Evolutionary conservation across 352 stramenopile genomes (phyloP).

Genomic region (Phytophthora meadii): DNA sequence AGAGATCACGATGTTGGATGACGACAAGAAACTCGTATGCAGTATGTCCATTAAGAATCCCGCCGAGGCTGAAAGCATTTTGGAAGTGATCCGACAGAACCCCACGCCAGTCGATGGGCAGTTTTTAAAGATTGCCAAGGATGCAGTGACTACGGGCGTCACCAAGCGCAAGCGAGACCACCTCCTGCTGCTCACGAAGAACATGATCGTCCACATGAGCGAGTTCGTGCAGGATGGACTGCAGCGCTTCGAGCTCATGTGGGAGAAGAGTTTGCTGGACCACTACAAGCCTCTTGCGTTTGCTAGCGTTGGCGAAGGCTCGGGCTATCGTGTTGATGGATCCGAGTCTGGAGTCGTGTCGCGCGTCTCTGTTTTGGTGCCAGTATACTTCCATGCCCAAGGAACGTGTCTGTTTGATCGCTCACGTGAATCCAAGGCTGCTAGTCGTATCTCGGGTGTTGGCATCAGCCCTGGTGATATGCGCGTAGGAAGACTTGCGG

Average conservation of each 20-base stretch:
- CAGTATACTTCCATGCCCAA: slow-evolving; percentile 80
- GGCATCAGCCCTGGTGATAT: slow-evolving; percentile 72
- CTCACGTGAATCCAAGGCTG: slow-evolving; percentile 53
- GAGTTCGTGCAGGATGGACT: slow-evolving; percentile 86
- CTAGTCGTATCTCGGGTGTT: slow-evolving; percentile 67
- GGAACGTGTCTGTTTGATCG: slow-evolving; percentile 85
- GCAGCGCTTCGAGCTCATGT: slow-evolving; percentile 84
- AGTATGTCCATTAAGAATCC: slow-evolving; percentile 85
- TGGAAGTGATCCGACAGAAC: slow-evolving; percentile 62
- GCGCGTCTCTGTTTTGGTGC: slow-evolving; percentile 78
- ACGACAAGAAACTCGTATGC: slow-evolving; percentile 83
- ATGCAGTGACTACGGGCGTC: slow-evolving; percentile 69
- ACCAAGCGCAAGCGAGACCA: slow-evolving; percentile 76
- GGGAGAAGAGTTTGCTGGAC: slow-evolving; percentile 84
- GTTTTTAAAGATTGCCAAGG: slow-evolving; percentile 76
- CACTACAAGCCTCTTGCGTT: slow-evolving; percentile 84
- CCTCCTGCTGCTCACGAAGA: slow-evolving; percentile 79
- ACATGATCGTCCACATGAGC: slow-evolving; percentile 87
- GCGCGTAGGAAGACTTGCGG: slow-evolving; percentile 67
- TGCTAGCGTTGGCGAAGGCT: slow-evolving; percentile 69
- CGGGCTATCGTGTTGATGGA: slow-evolving; percentile 74
- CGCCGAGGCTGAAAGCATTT: slow-evolving; percentile 78
- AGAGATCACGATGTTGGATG: slow-evolving; percentile 86
- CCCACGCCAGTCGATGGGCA: slow-evolving; percentile 54
- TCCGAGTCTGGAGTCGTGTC: slow-evolving; percentile 64